A percentile compares a stretch with the other conserved stretches of the same genome.
These are phyloP conservation scores for Hypsizygus marmoreus DNA, from an alignment of 768 basidiomycete genomes.

Conservation along the genomic window DNA sequence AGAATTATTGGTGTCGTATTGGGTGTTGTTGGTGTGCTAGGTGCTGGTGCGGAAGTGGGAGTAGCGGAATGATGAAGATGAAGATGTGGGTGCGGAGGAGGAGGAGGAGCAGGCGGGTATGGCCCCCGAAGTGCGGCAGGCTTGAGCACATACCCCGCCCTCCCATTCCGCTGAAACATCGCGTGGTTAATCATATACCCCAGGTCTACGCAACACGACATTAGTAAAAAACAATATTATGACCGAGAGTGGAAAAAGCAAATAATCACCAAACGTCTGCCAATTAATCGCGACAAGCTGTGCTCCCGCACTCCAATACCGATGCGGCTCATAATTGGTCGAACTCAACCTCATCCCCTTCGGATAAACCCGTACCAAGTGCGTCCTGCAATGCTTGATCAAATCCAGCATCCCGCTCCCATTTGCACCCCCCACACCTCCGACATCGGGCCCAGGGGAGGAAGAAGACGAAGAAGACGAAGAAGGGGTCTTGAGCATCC, in stretches of 20 bases:
- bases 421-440: neutral
- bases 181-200: constrained; percentile 94
- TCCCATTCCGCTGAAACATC: constrained; percentile 92
- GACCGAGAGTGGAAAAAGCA: neutral
- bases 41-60: constrained; percentile 3
- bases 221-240: constrained; percentile 1
- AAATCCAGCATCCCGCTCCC: constrained; percentile 38
- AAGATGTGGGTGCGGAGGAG: neutral
- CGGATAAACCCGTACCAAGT: constrained; percentile 88
- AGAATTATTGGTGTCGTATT: neutral
- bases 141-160: constrained; percentile 91
- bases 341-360: constrained; percentile 81
- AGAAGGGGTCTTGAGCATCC: constrained; percentile 75
- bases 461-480: too few relatives aligned
- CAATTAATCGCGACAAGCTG: constrained; percentile 96
- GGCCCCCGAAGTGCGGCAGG: constrained; percentile 70
- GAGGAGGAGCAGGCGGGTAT: neutral
- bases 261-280: constrained; percentile 85
- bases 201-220: constrained; percentile 53
- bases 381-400: constrained; percentile 87
- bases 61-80: constrained; percentile 11
- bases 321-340: constrained; percentile 89
- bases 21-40: neutral
- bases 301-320: constrained; percentile 87
- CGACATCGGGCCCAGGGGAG: too few relatives aligned